Percentiles rank a stretch among this genome's conserved stretches.
phyloP scores from a whole-genome alignment of 176 grass and related monocot species.

The Oryza australiensis region DNA sequence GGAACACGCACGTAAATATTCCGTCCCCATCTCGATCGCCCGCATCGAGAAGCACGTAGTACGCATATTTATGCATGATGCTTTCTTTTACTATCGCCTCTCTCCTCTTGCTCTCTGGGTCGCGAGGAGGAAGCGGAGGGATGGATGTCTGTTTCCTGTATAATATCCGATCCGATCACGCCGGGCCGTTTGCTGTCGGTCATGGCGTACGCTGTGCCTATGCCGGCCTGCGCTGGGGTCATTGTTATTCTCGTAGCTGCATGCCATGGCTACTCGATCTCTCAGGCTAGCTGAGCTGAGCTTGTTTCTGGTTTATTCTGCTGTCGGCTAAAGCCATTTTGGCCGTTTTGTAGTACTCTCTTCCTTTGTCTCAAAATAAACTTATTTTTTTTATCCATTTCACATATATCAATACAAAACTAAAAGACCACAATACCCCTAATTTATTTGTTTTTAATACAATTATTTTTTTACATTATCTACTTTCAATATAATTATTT shows the following conservation, averaged over 20 bases:
- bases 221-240: background rate
- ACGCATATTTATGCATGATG: background rate
- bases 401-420: no score
- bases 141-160: background rate
- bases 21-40: constrained; percentile 15
- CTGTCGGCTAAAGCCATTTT: no score
- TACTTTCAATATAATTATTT: no score
- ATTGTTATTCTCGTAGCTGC: background rate
- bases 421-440: no score
- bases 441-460: no score
- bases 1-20: constrained; percentile 52
- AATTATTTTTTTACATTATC: no score
- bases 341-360: no score
- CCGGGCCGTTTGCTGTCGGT: background rate
- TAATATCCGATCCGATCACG: background rate
- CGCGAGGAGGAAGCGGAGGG: background rate
- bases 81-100: constrained; percentile 35
- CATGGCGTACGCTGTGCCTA: background rate
- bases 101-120: background rate
- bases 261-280: background rate
- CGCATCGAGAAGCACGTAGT: constrained; percentile 20
- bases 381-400: no score
- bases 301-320: background rate
- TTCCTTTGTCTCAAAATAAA: no score
- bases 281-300: background rate